Base-by-base conservation (phyloP, 176 grass and related monocot genomes). In the Thinopyrum elongatum region DNA sequence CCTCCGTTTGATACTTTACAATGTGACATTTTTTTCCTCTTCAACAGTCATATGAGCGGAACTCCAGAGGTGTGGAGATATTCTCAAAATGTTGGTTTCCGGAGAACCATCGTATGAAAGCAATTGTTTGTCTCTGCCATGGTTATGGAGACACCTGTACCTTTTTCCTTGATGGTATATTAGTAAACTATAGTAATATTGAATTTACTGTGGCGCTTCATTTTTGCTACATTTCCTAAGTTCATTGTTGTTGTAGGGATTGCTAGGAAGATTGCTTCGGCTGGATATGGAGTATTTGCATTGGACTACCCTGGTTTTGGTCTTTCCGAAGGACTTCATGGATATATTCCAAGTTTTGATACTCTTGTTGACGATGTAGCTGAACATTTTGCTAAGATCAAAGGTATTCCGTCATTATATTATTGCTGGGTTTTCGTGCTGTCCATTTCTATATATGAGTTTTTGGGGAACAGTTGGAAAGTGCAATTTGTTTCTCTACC, bases 321-420 rank as follows among this genome's bases (percentile, higher is more conserved):
- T 26, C 91, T 98, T 70, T 98, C 95, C 1, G 95, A 98, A 88
- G 95, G 95, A 80, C 93, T 98, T 90, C 95, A 98, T 95, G 95
- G 95, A 80, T 98, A 92, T 84, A 92, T 98, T 77, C 89, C 93
- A 51, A 90, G 83, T 77, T 98, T 95, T 78, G 91, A 98, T 85
- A 82, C 66, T 57, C 82, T 98, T 67, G 86, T 95, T 47, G 86
- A 94, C 79, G 88, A 95, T 79, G 91, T 94, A 42, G 78, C 90
- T 1, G 93, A 92, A 79, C 90, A 93, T 87, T 95, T 98, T 83
- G 79, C 86, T 61, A 98, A 92, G 80, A 53, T 98, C 65, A 98
- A 91, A 98, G 93, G 95, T 98, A 87, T 84, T 23, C 26, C 87
- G 6, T 5, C n/a, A 62, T 42, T 85, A 27, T 31, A 30, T 41